phyloP scores from a whole-genome alignment of 371 early-diverging fungal species.

The Mortierella sp. region DNA sequence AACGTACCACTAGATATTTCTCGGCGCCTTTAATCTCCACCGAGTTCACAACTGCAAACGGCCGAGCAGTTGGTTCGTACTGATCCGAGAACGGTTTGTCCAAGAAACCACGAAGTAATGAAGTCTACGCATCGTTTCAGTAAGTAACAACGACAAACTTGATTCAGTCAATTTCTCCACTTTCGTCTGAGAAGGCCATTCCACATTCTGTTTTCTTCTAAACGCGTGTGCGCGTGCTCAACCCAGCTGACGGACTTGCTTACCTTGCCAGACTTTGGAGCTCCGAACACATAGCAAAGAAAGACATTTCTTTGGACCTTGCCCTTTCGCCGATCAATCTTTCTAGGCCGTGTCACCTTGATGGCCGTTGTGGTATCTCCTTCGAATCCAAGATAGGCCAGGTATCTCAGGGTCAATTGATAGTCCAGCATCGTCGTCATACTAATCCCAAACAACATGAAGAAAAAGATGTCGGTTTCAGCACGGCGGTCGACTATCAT shows the following conservation, averaged over 20 bases:
- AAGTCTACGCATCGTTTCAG: conserved; percentile 65
- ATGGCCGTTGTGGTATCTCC: conserved; percentile 84
- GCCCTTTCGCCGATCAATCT: conserved; percentile 83
- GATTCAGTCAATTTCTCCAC: background rate
- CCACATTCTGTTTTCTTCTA: background rate
- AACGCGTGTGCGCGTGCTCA: background rate
- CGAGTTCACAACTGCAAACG: conserved; percentile 91
- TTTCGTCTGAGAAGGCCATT: background rate
- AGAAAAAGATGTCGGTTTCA: background rate
- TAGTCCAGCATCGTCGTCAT: conserved; percentile 96
- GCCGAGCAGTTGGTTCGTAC: conserved; percentile 82
- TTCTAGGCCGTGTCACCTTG: conserved; percentile 72
- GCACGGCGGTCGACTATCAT: background rate
- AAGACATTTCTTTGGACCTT: conserved; percentile 91
- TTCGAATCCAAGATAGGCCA: conserved; percentile 96
- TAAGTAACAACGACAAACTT: background rate
- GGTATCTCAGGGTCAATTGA: conserved; percentile 88
- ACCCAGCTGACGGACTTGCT: background rate
- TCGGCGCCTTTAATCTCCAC: conserved; percentile 95
- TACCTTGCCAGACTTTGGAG: conserved; percentile 94
- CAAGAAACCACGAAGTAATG: conserved; percentile 86
- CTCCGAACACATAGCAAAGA: conserved; percentile 95
- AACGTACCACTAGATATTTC: conserved; percentile 89
- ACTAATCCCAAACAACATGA: conserved; percentile 57
- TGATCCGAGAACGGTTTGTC: conserved; percentile 82